Base-by-base conservation (phyloP, 148 eudicot species). In the Arctostaphylos glauca region DNA sequence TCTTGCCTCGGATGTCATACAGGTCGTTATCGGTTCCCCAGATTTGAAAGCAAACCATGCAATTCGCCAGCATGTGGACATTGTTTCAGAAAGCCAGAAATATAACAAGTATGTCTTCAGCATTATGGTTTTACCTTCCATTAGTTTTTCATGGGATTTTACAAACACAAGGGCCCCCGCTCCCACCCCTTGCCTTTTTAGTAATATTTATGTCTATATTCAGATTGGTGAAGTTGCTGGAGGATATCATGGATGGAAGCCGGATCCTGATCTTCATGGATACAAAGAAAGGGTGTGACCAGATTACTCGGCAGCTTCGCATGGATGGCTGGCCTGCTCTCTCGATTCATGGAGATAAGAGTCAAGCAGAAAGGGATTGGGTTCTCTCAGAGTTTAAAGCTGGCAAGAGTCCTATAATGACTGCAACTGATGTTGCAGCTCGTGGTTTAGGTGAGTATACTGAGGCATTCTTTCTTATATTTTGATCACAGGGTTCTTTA, bases 281-380 rank as follows among this genome's bases (percentile, higher is more conserved):
- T 87, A 97, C 99, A 4, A 97, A 97, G 82, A 97, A 97, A 86
- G 98, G 98, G 15, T 94, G 99, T 86, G 99, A 97, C 84, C 97
- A 92, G 80, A 90, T 91, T 46, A 97, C 99, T 77, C 89, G 98
- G 78, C 97, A 94, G 90, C 99, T 97, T 80, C 94, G 98, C 49
- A 92, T 88, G 93, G 98, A 97, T 90, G 98, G 97, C 67, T 94
- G 99, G 99, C 98, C 99, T 77, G 98, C 99, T 81, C 90, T 97
- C 56, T 94, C 99, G 38, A 96, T 96, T 81, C 99, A 96, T 79
- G 99, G 99, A 85, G 99, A 96, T 85, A 94, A 96, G 91, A 93
- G 96, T 88, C 98, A 96, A 86, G 97, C 97, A 21, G 99, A 96
- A 89, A 91, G 99, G 77, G 99, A 96, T 86, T 96, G 99, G 99